Evolutionary conservation across 805 yeast genomes (phyloP), one percentile per base, ranked within the genome.

Genomic region (Yamadazyma nakazawae): DNA sequence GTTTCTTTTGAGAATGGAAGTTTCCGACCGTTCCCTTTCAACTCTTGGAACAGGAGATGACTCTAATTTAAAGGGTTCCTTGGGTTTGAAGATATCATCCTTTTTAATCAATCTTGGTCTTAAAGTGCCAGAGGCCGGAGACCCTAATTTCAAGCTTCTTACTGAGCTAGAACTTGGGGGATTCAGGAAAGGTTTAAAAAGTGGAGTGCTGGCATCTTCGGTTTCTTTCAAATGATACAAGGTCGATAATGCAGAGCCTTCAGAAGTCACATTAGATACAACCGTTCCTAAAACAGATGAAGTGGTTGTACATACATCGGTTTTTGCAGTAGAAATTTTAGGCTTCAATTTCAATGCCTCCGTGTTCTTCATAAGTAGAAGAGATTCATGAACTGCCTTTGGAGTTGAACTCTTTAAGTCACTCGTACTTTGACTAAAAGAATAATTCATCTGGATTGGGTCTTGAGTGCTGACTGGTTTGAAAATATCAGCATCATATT

Each of bases 401-500:
- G 55, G 55, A 7, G 53, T 52, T 6, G 40, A 9, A 26, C 37
- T 42, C 30, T 42, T 38, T 5, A 18, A 13, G 12, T 13, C 14
- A 7, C 16, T 13, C 14, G 19, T 19, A 25, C 16, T 24, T 9
- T 35, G 34, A 28, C 42, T 45, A n/a, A 45, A 45, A 16, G 48
- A 45, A 14, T 45, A 45, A 16, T 30, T 16, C 13, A 37, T 26
- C 13, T 42, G 42, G 12, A 46, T 21, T 28, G 35, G 42, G 16
- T 37, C 42, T 31, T 21, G 19, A 3, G 36, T 12, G 11, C 18
- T 37, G 2, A 40, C 24, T 1, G 70, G 64, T 32, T 58, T 57
- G 56, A 86, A 90, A 0, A 81, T 68, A 19, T 70, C 70, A 2
- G 68, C 61, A 57, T 92, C 98, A 56, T 88, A 87, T 2, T 67